Conservation (phyloP, 129 eudicot species). For the Rutidosis leptorrhynchoides region DNA sequence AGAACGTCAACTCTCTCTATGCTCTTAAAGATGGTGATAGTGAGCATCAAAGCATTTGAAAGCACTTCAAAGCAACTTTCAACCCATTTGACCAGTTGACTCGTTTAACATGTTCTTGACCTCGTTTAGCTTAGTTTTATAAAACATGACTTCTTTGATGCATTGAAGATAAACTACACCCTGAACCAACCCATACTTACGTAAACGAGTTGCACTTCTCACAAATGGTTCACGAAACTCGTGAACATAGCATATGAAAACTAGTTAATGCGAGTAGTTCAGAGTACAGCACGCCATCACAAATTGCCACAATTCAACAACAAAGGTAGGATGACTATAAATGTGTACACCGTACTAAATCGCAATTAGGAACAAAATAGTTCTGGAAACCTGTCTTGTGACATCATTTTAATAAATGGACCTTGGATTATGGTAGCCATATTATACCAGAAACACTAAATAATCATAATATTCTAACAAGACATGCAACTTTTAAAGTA, state of each 20-base stretch:
- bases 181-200: background rate
- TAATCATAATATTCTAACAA: background rate
- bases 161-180: background rate
- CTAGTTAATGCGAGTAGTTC: background rate
- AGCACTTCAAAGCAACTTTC: background rate
- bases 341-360: background rate
- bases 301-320: background rate
- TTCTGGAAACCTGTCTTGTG: constrained; percentile 1
- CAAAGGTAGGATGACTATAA: constrained; percentile 3
- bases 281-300: background rate
- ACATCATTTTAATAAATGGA: background rate
- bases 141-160: background rate
- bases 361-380: background rate
- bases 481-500: background rate
- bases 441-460: constrained; percentile 1
- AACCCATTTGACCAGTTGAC: background rate
- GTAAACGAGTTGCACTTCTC: background rate
- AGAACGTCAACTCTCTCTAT: no score
- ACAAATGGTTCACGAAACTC: background rate
- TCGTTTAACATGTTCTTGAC: background rate
- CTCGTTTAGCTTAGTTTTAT: background rate
- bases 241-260: background rate
- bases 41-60: background rate
- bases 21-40: background rate
- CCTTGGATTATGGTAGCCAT: background rate